Conservation (phyloP, 495 filamentous ascomycete species). For the Stereocaulon alpinum region DNA sequence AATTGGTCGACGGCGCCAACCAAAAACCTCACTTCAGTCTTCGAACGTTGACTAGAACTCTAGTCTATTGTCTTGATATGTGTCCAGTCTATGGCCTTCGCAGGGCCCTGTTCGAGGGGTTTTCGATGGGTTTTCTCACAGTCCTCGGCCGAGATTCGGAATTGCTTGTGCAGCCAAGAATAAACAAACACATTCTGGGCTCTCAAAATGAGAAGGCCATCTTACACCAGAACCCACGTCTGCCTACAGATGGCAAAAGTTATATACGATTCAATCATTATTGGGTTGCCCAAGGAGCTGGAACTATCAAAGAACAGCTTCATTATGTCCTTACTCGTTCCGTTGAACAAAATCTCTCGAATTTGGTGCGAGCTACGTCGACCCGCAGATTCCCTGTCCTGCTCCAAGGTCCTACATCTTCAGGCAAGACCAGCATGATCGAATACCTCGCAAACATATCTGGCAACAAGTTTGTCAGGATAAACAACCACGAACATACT, state of each 20-base stretch:
- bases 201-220: conserved; percentile 55
- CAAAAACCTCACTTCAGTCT: conserved; percentile 94
- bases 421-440: conserved; percentile 98
- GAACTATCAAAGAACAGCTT: conserved; percentile 55
- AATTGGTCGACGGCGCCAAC: conserved; percentile 83
- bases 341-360: conserved; percentile 85
- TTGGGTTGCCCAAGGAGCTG: conserved; percentile 72
- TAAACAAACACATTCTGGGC: conserved; percentile 69
- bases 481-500: conserved; percentile 99
- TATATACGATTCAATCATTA: conserved; percentile 91
- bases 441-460: conserved; percentile 92
- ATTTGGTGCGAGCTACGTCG: conserved; percentile 83
- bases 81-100: conserved; percentile 78
- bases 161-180: conserved; percentile 61
- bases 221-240: conserved; percentile 61
- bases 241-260: conserved; percentile 59
- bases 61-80: conserved; percentile 79
- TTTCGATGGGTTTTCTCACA: conserved; percentile 96
- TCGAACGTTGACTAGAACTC: conserved; percentile 79
- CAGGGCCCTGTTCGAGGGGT: conserved; percentile 83
- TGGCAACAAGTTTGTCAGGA: conserved; percentile 92
- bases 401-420: conserved; percentile 94
- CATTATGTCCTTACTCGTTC: conserved; percentile 97
- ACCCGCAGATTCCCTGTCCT: conserved; percentile 86
- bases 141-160: conserved; percentile 72